A percentile compares a stretch with the other conserved stretches of the same genome.
Conservation (phyloP, 1,284 basidiomycete species). For the Apiotrichum brassicae region DNA sequence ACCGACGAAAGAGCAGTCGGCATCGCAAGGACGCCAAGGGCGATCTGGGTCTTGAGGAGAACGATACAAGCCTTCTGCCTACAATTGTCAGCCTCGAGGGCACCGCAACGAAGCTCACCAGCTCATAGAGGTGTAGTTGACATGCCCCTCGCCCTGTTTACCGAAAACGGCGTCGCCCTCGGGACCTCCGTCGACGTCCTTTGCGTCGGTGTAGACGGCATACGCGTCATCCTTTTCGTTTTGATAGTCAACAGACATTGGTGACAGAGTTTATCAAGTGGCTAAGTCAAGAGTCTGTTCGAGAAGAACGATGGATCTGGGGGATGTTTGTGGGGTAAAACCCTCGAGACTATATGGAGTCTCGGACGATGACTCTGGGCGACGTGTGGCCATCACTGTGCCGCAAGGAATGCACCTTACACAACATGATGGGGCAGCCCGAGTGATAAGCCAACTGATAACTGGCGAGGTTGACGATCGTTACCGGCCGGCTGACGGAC, state of each 20-base stretch:
- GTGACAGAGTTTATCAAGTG: neutral
- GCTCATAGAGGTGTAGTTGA: constrained; percentile 34
- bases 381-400: no score
- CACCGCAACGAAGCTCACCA: constrained; percentile 21
- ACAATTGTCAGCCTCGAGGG: neutral
- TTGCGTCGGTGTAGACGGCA: neutral
- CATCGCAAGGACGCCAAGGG: constrained; percentile 33
- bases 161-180: constrained; percentile 31
- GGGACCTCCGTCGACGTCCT: constrained; percentile 9
- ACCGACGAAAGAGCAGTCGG: constrained; percentile 22
- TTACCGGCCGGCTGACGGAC: neutral
- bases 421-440: neutral
- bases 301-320: neutral
- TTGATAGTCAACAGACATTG: no score
- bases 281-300: neutral
- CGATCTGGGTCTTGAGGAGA: constrained; percentile 29
- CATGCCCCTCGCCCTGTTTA: constrained; percentile 26
- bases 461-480: neutral
- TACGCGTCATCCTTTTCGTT: no score
- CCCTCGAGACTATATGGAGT: no score
- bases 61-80: constrained; percentile 34
- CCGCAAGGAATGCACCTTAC: neutral
- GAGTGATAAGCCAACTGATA: neutral
- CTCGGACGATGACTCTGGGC: no score
- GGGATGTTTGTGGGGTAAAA: no score